A percentile compares a stretch with the other conserved stretches of the same genome.
Conservation (phyloP, 305 asterid species). For the Fraxinus sp. region DNA sequence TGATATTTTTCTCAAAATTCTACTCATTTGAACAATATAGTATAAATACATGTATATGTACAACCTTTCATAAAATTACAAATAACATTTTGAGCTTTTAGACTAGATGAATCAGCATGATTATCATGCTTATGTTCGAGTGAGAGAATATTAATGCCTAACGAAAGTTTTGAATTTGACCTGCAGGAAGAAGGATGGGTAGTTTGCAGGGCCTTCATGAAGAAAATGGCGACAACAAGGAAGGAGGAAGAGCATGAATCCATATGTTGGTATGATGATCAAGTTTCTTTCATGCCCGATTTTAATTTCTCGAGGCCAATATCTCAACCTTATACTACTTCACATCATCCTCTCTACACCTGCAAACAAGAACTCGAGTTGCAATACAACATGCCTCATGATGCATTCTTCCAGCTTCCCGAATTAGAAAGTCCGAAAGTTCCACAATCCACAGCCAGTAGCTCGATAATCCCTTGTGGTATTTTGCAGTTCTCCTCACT, state of each 20-base stretch:
- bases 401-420: slow-evolving; percentile 54
- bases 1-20: neutral
- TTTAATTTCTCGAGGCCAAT: slow-evolving; percentile 35
- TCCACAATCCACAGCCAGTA: slow-evolving; percentile 25
- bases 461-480: slow-evolving; percentile 12
- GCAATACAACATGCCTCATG: slow-evolving; percentile 35
- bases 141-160: neutral
- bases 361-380: slow-evolving; percentile 48
- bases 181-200: slow-evolving; percentile 79
- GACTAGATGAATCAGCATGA: neutral
- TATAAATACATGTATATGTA: neutral
- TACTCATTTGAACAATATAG: neutral
- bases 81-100: neutral
- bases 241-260: slow-evolving; percentile 44
- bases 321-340: slow-evolving; percentile 10
- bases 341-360: slow-evolving; percentile 33
- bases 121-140: neutral
- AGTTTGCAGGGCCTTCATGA: slow-evolving; percentile 62
- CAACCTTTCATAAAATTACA: neutral
- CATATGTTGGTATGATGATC: slow-evolving; percentile 53
- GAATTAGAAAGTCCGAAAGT: slow-evolving; percentile 52
- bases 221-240: slow-evolving; percentile 42
- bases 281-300: slow-evolving; percentile 44
- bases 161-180: neutral
- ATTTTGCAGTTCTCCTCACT: slow-evolving; percentile 8